Evolutionary conservation across 345 rosid species (phyloP).

Genomic region (Mallotus nudiflorus): DNA sequence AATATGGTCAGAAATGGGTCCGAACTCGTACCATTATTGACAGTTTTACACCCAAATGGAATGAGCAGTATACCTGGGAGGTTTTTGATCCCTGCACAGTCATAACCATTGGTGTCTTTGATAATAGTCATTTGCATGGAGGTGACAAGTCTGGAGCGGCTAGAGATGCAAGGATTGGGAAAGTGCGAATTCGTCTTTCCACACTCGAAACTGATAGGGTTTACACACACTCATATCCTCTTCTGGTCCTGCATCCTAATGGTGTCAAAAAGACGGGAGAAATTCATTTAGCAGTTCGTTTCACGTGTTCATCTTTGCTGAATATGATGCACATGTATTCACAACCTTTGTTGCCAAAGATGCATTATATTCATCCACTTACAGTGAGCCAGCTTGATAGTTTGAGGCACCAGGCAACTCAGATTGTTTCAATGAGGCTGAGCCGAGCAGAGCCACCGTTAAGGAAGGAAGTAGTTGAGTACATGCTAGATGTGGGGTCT

Average conservation of each 20-base stretch:
- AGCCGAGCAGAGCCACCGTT: conserved; percentile 88
- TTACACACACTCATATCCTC: conserved; percentile 90
- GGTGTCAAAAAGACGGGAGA: conserved; percentile 92
- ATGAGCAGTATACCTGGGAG: conserved; percentile 98
- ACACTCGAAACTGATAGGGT: conserved; percentile 81
- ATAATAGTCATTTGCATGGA: conserved; percentile 72
- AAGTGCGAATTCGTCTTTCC: conserved; percentile 86
- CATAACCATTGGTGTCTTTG: conserved; percentile 87
- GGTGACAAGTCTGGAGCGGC: conserved; percentile 39
- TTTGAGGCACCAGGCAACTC: conserved; percentile 87
- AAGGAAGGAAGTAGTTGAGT: conserved; percentile 80
- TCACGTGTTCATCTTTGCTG: conserved; percentile 77
- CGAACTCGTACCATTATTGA: conserved; percentile 90
- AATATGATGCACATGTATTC: conserved; percentile 92
- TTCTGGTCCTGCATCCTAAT: conserved; percentile 63
- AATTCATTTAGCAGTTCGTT: conserved; percentile 84
- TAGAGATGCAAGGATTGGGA: conserved; percentile 80
- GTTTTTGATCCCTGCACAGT: conserved; percentile 93
- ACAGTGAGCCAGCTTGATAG: conserved; percentile 66
- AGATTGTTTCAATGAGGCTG: conserved; percentile 77
- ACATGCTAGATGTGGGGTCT: conserved; percentile 92
- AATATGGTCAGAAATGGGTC: conserved; percentile 97
- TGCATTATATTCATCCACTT: conserved; percentile 87
- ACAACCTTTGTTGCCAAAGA: conserved; percentile 87
- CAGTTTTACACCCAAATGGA: conserved; percentile 77